Conservation (phyloP, 2,329 filamentous ascomycete genomes). For the Lomentospora prolificans region DNA sequence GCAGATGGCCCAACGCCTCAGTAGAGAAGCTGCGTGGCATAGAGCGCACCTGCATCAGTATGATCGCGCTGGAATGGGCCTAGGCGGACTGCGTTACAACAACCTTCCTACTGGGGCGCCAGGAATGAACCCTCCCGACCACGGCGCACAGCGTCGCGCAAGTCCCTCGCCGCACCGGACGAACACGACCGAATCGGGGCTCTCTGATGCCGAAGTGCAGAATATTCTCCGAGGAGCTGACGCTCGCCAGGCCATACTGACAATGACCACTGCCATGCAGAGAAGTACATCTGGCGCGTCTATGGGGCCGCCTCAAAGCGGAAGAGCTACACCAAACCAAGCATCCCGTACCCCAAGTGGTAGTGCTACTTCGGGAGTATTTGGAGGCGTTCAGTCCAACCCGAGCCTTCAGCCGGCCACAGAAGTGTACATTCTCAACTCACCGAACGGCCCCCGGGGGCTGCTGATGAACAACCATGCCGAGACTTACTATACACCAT, state of each 20-base stretch:
- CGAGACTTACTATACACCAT: slow-evolving; percentile 42
- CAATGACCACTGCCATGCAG: slow-evolving; percentile 39
- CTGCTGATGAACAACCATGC: slow-evolving; percentile 42
- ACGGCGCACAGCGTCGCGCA: not conserved
- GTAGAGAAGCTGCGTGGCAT: slow-evolving; percentile 5
- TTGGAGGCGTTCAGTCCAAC: slow-evolving; percentile 12
- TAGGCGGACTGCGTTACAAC: not conserved
- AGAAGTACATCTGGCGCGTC: slow-evolving; percentile 39
- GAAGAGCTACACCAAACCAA: slow-evolving; percentile 32
- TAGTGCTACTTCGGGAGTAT: slow-evolving; percentile 14
- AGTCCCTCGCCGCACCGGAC: not conserved
- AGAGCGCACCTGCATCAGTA: slow-evolving; percentile 5
- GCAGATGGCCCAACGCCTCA: slow-evolving; percentile 7
- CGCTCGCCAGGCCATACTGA: slow-evolving; percentile 22
- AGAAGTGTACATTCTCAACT: slow-evolving; percentile 52
- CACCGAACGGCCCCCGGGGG: slow-evolving; percentile 48
- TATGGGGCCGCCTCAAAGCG: slow-evolving; percentile 23
- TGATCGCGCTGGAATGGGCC: not conserved
- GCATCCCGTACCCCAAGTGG: slow-evolving; percentile 11
- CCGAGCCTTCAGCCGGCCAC: slow-evolving; percentile 22
- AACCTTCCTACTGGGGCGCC: not conserved
- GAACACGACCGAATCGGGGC: slow-evolving; percentile 1
- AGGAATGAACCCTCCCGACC: not conserved
- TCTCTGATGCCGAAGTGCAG: slow-evolving; percentile 34
- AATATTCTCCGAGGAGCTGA: slow-evolving; percentile 37